Base-by-base conservation (phyloP, 2,329 filamentous ascomycete genomes). In the Samsoniella hepiali region DNA sequence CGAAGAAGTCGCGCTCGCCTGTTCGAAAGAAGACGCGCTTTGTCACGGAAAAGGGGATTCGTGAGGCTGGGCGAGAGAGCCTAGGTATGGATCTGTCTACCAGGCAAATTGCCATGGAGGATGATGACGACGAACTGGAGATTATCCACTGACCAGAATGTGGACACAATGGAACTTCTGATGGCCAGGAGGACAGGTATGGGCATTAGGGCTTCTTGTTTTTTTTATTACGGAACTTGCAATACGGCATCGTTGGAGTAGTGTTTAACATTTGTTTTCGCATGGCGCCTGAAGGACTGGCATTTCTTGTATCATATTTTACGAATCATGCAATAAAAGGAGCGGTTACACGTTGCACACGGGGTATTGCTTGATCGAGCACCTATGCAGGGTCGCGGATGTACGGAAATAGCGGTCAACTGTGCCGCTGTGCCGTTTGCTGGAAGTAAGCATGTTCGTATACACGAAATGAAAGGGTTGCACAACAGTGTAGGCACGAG, bases 11-110 rank as follows among this genome's bases (percentile, higher is more conserved):
- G 34, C 69, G 71, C 38, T 71, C 72, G 71, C 85, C 84, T 0
- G 81, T 86, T 38, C 81, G 84, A 68, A 89, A 91, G 76, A 91
- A 91, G 81, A 93, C 90, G 58, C 81, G 90, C n/a, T 93, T 93
- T 71, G 83, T 93, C 47, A 91, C 90, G 32, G 86, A 87, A 49
- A 91, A 88, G 72, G 90, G 90, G 0, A 93, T 93, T 66, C 84
- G 87, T 62, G 89, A 91, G 74, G 90, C 90, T 4, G 90, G 90
- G 1, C 81, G 89, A 65, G 90, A 93, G 71, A 92, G 89, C 70
- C 72, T 93, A 2, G 87, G 88, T 10, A 78, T 75, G n/a, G 83
- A 84, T 58, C 73, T 78, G 64, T 61, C 66, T 44, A 71, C 71
- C 56, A 68, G 75, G 61, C 74, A 72, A 70, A 70, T 77, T 40